A percentile compares a stretch with the other conserved stretches of the same genome.
Evolutionary conservation across 306 rosid species (phyloP).

Genomic region (Inga oerstediana): DNA sequence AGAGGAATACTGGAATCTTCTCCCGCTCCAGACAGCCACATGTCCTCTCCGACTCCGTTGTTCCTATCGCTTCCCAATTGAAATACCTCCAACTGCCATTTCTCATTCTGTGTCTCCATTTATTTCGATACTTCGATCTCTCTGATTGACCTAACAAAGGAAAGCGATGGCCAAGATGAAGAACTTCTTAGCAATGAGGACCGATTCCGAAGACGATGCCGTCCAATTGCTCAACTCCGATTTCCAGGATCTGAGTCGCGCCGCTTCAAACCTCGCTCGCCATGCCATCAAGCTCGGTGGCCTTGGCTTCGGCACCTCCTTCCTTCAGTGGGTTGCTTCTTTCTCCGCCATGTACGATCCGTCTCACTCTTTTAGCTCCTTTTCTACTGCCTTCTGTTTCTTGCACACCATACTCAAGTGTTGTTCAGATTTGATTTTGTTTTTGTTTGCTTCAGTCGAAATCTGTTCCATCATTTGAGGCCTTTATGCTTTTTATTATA

Average conservation of each 20-base stretch:
- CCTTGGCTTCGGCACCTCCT: constrained; percentile 60
- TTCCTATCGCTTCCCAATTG: not conserved
- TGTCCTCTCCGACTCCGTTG: too few species aligned
- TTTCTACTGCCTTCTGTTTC: not conserved
- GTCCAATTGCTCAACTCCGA: constrained; percentile 54
- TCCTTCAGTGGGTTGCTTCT: constrained; percentile 72
- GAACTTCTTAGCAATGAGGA: constrained; percentile 50
- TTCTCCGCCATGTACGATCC: constrained; percentile 72
- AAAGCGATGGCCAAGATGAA: constrained; percentile 29
- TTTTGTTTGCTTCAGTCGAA: not conserved
- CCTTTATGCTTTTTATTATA: not conserved
- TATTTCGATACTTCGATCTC: not conserved
- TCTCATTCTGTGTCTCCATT: not conserved
- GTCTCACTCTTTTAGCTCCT: not conserved
- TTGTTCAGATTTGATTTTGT: not conserved
- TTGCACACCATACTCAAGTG: not conserved
- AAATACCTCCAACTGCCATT: not conserved
- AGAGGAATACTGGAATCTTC: not conserved
- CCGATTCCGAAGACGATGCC: constrained; percentile 41
- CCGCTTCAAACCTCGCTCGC: constrained; percentile 55
- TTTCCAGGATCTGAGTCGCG: constrained; percentile 53
- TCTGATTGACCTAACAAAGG: not conserved
- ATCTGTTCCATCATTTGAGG: not conserved
- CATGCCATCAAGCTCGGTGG: constrained; percentile 65
- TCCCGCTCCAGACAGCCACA: not conserved